Evolutionary conservation across 768 basidiomycete species (phyloP).

Genomic region (Kockovaella imperatae): DNA sequence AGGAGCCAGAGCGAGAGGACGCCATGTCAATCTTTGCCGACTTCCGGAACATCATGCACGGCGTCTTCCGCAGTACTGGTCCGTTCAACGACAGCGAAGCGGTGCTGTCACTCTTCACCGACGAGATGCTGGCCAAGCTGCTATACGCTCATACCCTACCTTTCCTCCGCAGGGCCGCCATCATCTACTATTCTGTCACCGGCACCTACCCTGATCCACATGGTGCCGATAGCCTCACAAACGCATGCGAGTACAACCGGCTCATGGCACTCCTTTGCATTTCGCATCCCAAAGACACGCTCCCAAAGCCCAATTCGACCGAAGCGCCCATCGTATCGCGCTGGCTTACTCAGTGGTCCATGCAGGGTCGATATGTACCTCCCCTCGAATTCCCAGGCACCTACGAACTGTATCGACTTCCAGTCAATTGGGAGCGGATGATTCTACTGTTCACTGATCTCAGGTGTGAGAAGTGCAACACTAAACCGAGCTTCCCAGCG

Average conservation of each 20-base stretch:
- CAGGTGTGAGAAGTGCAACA: slow-evolving; percentile 66
- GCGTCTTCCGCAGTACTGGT: slow-evolving; percentile 29
- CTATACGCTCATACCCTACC: slow-evolving; percentile 83
- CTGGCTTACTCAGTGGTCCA: slow-evolving; percentile 84
- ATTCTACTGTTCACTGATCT: slow-evolving; percentile 67
- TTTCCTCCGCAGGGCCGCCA: slow-evolving; percentile 79
- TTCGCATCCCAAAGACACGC: slow-evolving; percentile 60
- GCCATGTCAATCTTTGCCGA: slow-evolving; percentile 74
- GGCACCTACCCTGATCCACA: slow-evolving; percentile 18
- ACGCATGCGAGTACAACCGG: slow-evolving; percentile 67
- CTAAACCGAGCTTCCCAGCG: slow-evolving; percentile 73
- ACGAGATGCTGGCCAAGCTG: slow-evolving; percentile 69
- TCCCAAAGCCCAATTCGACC: slow-evolving; percentile 24
- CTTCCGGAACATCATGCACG: slow-evolving; percentile 45
- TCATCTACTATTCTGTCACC: slow-evolving; percentile 65
- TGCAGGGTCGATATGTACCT: slow-evolving; percentile 68
- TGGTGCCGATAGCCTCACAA: slow-evolving; percentile 25
- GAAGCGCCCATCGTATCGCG: slow-evolving; percentile 54
- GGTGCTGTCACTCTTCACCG: slow-evolving; percentile 62
- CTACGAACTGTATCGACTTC: slow-evolving; percentile 76
- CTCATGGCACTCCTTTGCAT: slow-evolving; percentile 68
- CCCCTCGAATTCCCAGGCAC: slow-evolving; percentile 68
- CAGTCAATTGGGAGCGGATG: slow-evolving; percentile 70
- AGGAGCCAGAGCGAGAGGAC: slow-evolving; percentile 49
- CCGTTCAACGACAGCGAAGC: slow-evolving; percentile 27